phyloP scores from a whole-genome alignment of 1,284 basidiomycete species.

The Cryptococcus sp. region DNA sequence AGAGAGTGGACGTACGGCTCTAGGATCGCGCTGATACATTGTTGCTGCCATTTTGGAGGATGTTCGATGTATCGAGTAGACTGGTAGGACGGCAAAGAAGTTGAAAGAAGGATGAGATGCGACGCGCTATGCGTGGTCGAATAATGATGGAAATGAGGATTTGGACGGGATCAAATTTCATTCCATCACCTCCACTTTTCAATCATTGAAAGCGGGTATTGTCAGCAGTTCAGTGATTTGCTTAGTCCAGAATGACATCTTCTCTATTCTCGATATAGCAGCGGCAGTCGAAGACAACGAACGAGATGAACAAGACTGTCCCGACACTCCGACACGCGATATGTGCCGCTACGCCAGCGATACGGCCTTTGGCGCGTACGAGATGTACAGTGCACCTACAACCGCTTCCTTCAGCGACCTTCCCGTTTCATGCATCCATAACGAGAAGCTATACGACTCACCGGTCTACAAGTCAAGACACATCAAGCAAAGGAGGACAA shows the following conservation, averaged over 20 bases:
- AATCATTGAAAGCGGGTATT: background rate
- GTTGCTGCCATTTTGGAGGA: slow-evolving; percentile 45
- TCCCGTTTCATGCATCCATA: too few relatives aligned
- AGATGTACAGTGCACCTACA: too few relatives aligned
- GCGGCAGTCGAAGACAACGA: too few relatives aligned
- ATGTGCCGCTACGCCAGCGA: too few relatives aligned
- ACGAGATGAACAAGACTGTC: too few relatives aligned
- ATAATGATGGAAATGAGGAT: background rate
- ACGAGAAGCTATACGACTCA: too few relatives aligned
- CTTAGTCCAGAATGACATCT: too few relatives aligned
- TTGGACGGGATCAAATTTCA: slow-evolving; percentile 9
- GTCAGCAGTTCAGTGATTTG: background rate
- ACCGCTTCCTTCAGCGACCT: too few relatives aligned
- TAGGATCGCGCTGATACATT: slow-evolving; percentile 55
- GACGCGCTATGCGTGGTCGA: background rate
- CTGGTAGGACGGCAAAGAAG: background rate
- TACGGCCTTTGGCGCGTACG: too few relatives aligned
- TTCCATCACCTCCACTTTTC: slow-evolving; percentile 10
- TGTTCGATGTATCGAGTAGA: background rate
- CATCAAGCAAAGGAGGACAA: too few relatives aligned
- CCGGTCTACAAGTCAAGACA: too few relatives aligned
- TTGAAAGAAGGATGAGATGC: background rate
- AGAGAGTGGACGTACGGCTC: slow-evolving; percentile 44
- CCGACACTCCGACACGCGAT: too few relatives aligned
- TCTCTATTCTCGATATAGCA: background rate